Evolutionary conservation across 2,329 filamentous ascomycete species (phyloP).

Genomic region (Aspergillus sergii): DNA sequence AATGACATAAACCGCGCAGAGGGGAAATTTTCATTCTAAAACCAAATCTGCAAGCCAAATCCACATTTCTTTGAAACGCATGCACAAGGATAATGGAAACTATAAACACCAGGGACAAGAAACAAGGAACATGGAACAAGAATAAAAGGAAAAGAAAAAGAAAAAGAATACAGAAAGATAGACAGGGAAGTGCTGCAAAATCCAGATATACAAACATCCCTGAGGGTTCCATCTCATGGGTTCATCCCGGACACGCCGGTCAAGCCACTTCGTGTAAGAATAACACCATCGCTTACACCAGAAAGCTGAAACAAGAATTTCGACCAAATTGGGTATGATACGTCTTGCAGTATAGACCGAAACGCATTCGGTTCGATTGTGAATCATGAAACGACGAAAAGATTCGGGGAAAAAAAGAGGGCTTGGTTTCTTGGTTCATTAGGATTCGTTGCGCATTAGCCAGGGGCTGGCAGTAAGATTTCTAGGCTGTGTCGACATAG

Average conservation of each 20-base stretch:
- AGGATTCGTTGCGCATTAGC: constrained; percentile 28
- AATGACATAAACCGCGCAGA: not conserved
- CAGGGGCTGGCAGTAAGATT: constrained; percentile 13
- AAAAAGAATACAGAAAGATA: not conserved
- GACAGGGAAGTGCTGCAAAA: not conserved
- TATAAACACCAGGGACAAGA: not conserved
- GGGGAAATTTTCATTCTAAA: constrained; percentile 3
- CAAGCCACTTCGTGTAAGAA: constrained; percentile 4
- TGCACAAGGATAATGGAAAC: not conserved
- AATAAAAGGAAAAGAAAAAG: constrained; percentile 5
- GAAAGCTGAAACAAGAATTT: constrained; percentile 8
- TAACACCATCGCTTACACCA: constrained; percentile 11
- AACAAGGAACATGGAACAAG: not conserved
- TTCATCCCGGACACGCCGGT: constrained; percentile 5
- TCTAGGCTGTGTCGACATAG: constrained; percentile 39
- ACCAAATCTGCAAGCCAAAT: not conserved
- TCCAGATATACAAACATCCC: constrained; percentile 9
- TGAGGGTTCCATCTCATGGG: not conserved
- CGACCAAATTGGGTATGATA: constrained; percentile 2
- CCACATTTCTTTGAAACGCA: not conserved
- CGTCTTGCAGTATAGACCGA: not conserved
- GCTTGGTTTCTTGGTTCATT: constrained; percentile 18
- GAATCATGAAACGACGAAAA: constrained; percentile 4
- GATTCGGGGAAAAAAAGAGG: not conserved
- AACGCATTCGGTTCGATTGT: not conserved